Base-by-base conservation (phyloP, 768 basidiomycete species). In the Tricholoma sp. region DNA sequence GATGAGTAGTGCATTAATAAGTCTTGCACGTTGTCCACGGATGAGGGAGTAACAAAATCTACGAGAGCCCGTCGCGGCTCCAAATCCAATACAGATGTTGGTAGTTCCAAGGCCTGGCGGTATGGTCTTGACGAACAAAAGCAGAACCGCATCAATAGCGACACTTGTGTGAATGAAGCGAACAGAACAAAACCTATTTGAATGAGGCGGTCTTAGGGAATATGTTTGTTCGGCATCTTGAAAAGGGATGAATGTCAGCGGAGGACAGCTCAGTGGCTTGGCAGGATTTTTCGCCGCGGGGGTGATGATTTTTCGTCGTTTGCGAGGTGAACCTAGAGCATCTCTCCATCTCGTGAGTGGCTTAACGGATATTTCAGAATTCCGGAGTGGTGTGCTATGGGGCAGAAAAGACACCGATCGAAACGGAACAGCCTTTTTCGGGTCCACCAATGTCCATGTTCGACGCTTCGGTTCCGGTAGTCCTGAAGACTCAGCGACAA, bases 361-460 rank as follows among this genome's bases (percentile, higher is more conserved):
- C 41, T 54, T 56, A 24, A 19, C 37, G 7, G 46, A 27, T 22
- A 34, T 19, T 37, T 50, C 19, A 27, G 34, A 24, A 14, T 45
- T 22, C 41, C 22, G 47, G 7, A 35, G 29, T 12, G 21, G 16
- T 21, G 27, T 50, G 24, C 5, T 27, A 55, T 24, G 32, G 34
- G 22, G 41, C 54, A 46, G 59, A 47, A 64, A 69, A 22, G 59
- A 63, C 16, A 62, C 67, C 22, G 55, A 63, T 57, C 55, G 67
- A 64, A 69, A 68, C 32, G 63, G 68, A 57, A 62, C 53, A 11
- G 57, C 58, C 50, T 68, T 74, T 32, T 71, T 69, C 35, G 76
- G 73, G 55, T 77, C 72, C 10, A 74, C 67, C 8, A 71, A 60
- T 19, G 54, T 64, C 64, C 69, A 66, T 19, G 56, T 47, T 27